Conservation (phyloP, 2,329 filamentous ascomycete genomes). For the Ceratocystis alfenasii region DNA sequence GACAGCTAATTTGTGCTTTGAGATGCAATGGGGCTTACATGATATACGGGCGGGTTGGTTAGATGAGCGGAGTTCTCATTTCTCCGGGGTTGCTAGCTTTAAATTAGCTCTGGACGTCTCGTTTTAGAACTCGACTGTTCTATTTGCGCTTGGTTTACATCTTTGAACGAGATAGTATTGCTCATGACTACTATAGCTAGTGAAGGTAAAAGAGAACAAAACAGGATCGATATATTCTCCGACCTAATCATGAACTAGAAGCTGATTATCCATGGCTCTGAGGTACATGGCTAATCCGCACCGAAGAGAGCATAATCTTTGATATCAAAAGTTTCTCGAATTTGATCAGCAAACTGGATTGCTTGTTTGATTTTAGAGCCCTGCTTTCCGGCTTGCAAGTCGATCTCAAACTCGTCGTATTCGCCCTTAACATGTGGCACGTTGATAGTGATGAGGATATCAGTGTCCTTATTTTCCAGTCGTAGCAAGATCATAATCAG, state of each 20-base stretch:
- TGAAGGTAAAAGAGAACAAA: too few relatives aligned
- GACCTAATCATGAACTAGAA: conserved; percentile 23
- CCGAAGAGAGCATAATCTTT: conserved; percentile 69
- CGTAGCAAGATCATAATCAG: conserved; percentile 68
- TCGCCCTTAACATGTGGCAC: conserved; percentile 69
- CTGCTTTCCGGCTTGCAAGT: conserved; percentile 51
- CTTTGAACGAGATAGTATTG: too few relatives aligned
- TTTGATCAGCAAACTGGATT: conserved; percentile 53
- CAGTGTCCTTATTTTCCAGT: conserved; percentile 61
- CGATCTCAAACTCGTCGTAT: conserved; percentile 61
- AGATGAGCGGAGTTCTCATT: too few relatives aligned
- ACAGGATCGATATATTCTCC: background rate
- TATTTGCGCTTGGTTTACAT: too few relatives aligned
- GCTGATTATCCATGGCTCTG: too few relatives aligned
- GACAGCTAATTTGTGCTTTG: background rate
- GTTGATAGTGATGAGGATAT: conserved; percentile 77
- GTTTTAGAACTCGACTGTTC: too few relatives aligned
- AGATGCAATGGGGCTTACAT: background rate
- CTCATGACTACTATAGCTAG: too few relatives aligned
- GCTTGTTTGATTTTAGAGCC: conserved; percentile 57
- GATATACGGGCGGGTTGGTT: too few relatives aligned
- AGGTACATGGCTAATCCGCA: conserved; percentile 17
- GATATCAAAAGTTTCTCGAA: conserved; percentile 64
- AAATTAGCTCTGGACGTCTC: too few relatives aligned
- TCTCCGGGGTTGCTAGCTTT: too few relatives aligned